phyloP scores from a whole-genome alignment of 2,329 filamentous ascomycete genomes.

The Colletotrichum graminicola region DNA sequence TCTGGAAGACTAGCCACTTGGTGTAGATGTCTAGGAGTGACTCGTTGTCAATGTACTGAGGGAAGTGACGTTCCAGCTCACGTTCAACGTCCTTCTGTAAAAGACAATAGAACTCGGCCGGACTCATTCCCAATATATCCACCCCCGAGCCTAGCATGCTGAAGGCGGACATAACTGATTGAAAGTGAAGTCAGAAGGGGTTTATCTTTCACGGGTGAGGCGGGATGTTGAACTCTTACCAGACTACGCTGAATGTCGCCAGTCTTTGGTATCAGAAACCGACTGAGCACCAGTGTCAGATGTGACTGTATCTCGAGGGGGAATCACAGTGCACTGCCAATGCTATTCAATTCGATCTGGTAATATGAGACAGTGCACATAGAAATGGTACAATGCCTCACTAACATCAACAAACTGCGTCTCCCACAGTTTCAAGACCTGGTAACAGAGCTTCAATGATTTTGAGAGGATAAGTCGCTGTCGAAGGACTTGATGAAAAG shows the following conservation, averaged over 20 bases:
- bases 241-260: too few relatives aligned
- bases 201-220: not conserved
- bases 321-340: not conserved
- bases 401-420: not conserved
- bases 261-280: not conserved
- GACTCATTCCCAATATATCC: slow-evolving; percentile 1
- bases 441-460: not conserved
- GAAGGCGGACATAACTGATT: not conserved
- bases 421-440: not conserved
- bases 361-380: not conserved
- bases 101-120: slow-evolving; percentile 2
- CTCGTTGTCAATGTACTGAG: slow-evolving; percentile 12
- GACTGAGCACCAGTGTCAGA: too few relatives aligned
- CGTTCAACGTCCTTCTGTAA: slow-evolving; percentile 18
- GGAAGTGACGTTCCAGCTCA: not conserved
- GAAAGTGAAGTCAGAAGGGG: not conserved
- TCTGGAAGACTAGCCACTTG: slow-evolving; percentile 24
- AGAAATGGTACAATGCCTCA: not conserved
- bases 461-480: not conserved
- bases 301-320: not conserved
- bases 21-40: slow-evolving; percentile 31
- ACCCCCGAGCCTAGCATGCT: not conserved
- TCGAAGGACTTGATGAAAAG: not conserved
- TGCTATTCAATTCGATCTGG: not conserved
- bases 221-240: not conserved